Percentiles rank a stretch among this genome's conserved stretches.
phyloP scores from a whole-genome alignment of 1,284 basidiomycete genomes.

The Heimioporus punctisporus region DNA sequence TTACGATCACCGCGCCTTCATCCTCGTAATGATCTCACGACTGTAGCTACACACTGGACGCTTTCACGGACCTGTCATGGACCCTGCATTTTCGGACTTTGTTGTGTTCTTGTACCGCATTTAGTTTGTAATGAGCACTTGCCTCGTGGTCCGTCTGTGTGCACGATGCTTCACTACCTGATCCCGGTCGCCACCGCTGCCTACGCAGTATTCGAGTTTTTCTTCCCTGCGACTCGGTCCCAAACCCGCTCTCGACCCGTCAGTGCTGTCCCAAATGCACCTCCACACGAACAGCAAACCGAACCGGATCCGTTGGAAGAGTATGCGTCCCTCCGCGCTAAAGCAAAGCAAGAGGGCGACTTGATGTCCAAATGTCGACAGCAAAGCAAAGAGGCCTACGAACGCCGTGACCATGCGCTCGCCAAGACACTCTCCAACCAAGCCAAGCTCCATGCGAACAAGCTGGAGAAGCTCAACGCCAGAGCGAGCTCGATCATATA shows the following conservation, averaged over 20 bases:
- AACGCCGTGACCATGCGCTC: conserved; percentile 67
- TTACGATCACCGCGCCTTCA: conserved; percentile 34
- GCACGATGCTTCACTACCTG: no score
- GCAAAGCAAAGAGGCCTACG: conserved; percentile 68
- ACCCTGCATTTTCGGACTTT: conserved; percentile 8
- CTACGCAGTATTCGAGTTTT: no score
- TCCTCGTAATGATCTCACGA: conserved; percentile 22
- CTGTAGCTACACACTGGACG: background rate
- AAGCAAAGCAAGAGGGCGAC: conserved; percentile 74
- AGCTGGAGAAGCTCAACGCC: conserved; percentile 81
- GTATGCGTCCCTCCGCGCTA: conserved; percentile 67
- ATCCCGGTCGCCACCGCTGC: no score
- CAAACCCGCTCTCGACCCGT: no score
- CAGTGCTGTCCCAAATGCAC: no score
- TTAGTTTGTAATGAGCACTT: no score
- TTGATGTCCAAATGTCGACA: conserved; percentile 69
- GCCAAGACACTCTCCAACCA: conserved; percentile 86
- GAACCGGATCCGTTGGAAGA: no score
- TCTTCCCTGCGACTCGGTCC: no score
- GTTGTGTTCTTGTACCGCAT: no score
- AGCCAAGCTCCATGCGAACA: conserved; percentile 78
- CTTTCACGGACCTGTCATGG: conserved; percentile 7
- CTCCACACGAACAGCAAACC: no score
- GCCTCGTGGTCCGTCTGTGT: no score
- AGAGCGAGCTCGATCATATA: conserved; percentile 92